Evolutionary conservation across 1,284 basidiomycete genomes (phyloP), one percentile per base, ranked within the genome.

Genomic region (Trametes versicolor): DNA sequence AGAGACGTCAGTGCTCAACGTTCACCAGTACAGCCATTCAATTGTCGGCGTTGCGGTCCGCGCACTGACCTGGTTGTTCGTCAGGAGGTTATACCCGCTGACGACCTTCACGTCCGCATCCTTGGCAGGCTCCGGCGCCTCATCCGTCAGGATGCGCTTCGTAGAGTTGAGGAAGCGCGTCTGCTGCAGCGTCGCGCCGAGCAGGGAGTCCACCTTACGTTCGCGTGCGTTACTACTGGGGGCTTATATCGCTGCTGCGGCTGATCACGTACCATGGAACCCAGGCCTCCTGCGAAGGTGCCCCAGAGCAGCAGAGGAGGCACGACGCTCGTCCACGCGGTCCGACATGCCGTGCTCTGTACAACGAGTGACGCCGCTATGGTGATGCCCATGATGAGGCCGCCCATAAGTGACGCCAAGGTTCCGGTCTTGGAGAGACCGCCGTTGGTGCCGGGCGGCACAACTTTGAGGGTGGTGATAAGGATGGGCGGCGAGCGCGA

Each of bases 381-480:
- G 4, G 86, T 81, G 17, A 84, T 47, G 1, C 93, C 95, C 72
- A 97, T 91, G 2, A 91, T 72, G 1, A 83, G 73, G 0, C 97
- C 97, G 1, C 97, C 97, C 0, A 83, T 74, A 2, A 90, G 78
- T 1, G 93, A 95, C 10, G 91, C 90, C 1, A 87, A 65, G 0
- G 94, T 93, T 9, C 97, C 97, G 50, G 87, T 84, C 0, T 83
- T 60, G 1, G 93, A 93, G 67, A 98, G 85, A 0, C 86, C 97
- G 10, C 97, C 97, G 74, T 99, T 98, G 1, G 97, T 98, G 0
- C 97, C 97, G 0, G 92, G 90, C 0, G 96, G 96, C 0, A 97
- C 94, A 0, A 78, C 70, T 62, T 82, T 82, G 52, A 91, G 76
- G 1, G 91, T 95, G 1, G 94, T 94, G 70, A 95, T 86, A 34